Percentiles rank a stretch among this genome's conserved stretches.
These are phyloP conservation scores for Ascochyta clinopodiicola DNA, from an alignment of 2,329 filamentous ascomycete species.

Conservation along the genomic window DNA sequence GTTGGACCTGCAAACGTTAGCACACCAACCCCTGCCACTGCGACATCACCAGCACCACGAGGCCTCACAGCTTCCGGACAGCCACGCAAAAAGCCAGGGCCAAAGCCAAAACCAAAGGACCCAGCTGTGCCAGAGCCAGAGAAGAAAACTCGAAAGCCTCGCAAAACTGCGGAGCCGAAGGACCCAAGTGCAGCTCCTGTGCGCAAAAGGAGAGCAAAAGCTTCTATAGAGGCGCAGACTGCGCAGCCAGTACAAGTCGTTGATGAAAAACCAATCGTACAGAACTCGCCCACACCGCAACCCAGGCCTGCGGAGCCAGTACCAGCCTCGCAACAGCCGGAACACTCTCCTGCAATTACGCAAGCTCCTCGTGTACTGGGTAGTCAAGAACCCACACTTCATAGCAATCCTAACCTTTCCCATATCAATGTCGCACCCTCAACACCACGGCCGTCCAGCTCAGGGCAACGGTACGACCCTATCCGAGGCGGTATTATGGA, in stretches of 20 bases:
- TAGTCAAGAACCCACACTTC: constrained; percentile 48
- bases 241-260: constrained; percentile 30
- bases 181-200: constrained; percentile 54
- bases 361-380: constrained; percentile 44
- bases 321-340: constrained; percentile 28
- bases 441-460: constrained; percentile 64
- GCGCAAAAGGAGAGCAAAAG: constrained; percentile 58
- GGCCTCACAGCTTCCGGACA: constrained; percentile 45
- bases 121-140: constrained; percentile 45
- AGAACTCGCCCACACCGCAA: constrained; percentile 37
- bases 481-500: constrained; percentile 69
- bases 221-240: constrained; percentile 44
- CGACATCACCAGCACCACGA: constrained; percentile 38
- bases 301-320: constrained; percentile 37
- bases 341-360: constrained; percentile 34
- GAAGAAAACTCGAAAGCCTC: constrained; percentile 54
- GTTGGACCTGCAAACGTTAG: constrained; percentile 35
- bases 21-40: constrained; percentile 41
- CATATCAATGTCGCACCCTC: constrained; percentile 55
- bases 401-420: constrained; percentile 46
- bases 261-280: constrained; percentile 36
- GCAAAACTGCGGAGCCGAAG: constrained; percentile 57
- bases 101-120: constrained; percentile 51
- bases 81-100: constrained; percentile 51
- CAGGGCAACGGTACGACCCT: constrained; percentile 87